Base-by-base conservation (phyloP, 371 early-diverging fungal species). In the Chytridium lagenaria region DNA sequence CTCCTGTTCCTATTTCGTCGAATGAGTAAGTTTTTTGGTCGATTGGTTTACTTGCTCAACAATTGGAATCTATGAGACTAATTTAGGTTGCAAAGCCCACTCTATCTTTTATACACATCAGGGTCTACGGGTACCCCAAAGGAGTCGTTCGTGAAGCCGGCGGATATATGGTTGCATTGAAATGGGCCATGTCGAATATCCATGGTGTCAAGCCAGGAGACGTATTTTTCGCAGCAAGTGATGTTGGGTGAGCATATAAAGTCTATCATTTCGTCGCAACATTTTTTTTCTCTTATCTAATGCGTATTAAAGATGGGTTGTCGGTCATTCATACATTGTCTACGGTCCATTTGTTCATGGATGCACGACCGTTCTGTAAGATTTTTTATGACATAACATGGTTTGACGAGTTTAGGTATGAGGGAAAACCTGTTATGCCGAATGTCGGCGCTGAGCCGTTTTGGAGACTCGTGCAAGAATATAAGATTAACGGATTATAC, bases 81-180 rank as follows among this genome's bases (percentile, higher is more conserved):
- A n/a, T n/a, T n/a, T n/a, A n/a, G n/a, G n/a, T n/a, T n/a, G n/a
- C n/a, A n/a, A n/a, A n/a, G n/a, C n/a, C n/a, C n/a, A n/a, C 83
- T 98, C 2, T 98, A 96, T 85, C 88, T 94, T 37, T 86, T 97
- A 12, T 97, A 97, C 84, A 98, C 98, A 0, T 92, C 92, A 70
- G 98, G 97, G 5, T 92, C 92, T 15, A 94, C 94, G 0, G 94
- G 93, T 0, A 77, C 83, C 3, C 93, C 93, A 16, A 94, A 94
- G 85, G 96, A 28, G 92, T 97, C 10, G 90, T 92, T 3, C 91
- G 96, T 30, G 90, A 93, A 10, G 92, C 92, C 65, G 98, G 94
- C 15, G 95, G 95, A 23, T 94, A 97, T 79, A 91, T 95, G 0
- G 90, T 95, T 1, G 93, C 90, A 50, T 85, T 95, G 2, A 73